Base-by-base conservation (phyloP, 2,329 filamentous ascomycete genomes). In the Phialophora tarda region DNA sequence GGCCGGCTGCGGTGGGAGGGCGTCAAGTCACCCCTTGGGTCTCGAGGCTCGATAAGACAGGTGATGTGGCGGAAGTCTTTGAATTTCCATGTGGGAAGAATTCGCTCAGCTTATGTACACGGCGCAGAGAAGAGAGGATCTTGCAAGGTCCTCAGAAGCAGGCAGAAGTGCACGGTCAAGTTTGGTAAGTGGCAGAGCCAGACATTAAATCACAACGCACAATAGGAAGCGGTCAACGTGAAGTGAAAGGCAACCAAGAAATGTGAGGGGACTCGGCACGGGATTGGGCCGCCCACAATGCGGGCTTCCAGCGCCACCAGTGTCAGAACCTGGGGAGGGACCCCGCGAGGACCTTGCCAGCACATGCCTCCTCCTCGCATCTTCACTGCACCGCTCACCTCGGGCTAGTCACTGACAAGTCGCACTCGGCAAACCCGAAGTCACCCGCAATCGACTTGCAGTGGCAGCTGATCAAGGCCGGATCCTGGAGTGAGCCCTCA, bases 1-100 rank as follows among this genome's bases (percentile, higher is more conserved):
- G 28, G 30, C 28, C 32, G 34, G 38, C 30, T 28, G n/a, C n/a
- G 44, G 58, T 34, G 10, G 59, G 21, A 8, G 44, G 4, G 23
- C n/a, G 26, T 50, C 17, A 28, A 21, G 38, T 71, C 67, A 70
- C 63, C 67, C 69, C 63, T 71, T 71, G 58, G 69, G 69, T 47
- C 59, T 60, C 28, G 69, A 66, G 59, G 67, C 60, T 62, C 66
- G 66, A 38, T 71, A 66, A 24, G 63, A 64, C 17, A 67, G 38
- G 56, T 66, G 63, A 53, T 65, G 63, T 44, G 62, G 59, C 48
- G 57, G 59, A 38, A 66, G 62, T 63, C 67, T 62, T 69, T 26
- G 59, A 69, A 69, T 62, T 71, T 71, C 69, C 66, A 70, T 69
- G 60, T 63, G 69, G 64, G 59, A 53, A 34, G 64, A 50, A 55